phyloP scores from a whole-genome alignment of 2,329 filamentous ascomycete species.

The Albifimbria verrucaria region DNA sequence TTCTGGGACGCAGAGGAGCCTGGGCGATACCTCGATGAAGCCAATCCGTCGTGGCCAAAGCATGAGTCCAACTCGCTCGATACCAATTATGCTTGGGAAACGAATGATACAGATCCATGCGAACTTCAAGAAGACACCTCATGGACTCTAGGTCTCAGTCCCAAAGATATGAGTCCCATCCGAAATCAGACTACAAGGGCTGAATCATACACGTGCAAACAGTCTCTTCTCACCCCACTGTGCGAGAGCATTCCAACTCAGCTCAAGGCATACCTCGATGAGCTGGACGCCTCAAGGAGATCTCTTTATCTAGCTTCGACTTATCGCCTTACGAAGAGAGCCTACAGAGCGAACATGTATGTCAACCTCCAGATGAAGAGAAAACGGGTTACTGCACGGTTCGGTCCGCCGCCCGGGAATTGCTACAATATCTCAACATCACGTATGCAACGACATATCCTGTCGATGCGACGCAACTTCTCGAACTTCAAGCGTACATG shows the following conservation, averaged over 20 bases:
- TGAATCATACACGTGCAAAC: not conserved
- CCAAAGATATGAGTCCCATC: too few species aligned
- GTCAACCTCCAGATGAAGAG: not conserved
- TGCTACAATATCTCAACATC: not conserved
- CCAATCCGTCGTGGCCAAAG: too few species aligned
- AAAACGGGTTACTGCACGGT: not conserved
- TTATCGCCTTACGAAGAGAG: not conserved
- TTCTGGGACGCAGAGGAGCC: too few species aligned
- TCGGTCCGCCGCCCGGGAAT: not conserved
- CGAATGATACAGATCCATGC: too few species aligned
- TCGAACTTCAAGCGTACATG: slow-evolving; percentile 9
- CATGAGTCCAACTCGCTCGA: too few species aligned
- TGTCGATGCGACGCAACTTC: slow-evolving; percentile 8
- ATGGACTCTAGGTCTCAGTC: too few species aligned
- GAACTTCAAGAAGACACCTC: too few species aligned
- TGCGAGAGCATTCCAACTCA: not conserved
- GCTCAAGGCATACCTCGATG: slow-evolving; percentile 5
- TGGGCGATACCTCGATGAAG: too few species aligned
- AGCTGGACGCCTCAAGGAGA: not conserved
- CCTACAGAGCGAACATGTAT: not conserved
- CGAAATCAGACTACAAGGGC: not conserved
- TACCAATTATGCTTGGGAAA: too few species aligned
- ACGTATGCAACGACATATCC: not conserved
- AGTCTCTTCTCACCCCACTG: not conserved
- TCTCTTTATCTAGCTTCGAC: not conserved